Evolutionary conservation across 1,139 yeast species (phyloP).

Genomic region (Kluyveromyces marxianus): DNA sequence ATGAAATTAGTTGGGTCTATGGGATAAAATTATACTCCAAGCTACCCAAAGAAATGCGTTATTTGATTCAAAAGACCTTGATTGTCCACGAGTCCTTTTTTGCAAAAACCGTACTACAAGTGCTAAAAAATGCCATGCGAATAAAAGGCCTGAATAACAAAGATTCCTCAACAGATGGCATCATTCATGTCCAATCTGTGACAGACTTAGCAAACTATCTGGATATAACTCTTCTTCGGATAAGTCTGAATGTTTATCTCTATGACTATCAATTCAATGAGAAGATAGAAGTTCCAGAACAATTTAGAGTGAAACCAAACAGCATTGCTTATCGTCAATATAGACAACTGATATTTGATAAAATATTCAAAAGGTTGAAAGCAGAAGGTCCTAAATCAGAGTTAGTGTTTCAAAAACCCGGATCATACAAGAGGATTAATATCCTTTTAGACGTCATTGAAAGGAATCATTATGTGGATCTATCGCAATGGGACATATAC

Average conservation of each 20-base stretch:
- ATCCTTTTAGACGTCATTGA: slow-evolving; percentile 46
- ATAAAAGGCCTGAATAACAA: slow-evolving; percentile 33
- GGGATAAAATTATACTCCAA: slow-evolving; percentile 67
- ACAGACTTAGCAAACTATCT: slow-evolving; percentile 55
- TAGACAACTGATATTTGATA: slow-evolving; percentile 32
- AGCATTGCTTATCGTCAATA: slow-evolving; percentile 31
- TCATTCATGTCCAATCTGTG: slow-evolving; percentile 35
- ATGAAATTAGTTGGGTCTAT: slow-evolving; percentile 62
- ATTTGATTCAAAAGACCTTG: slow-evolving; percentile 53
- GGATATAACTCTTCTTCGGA: slow-evolving; percentile 69
- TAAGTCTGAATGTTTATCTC: slow-evolving; percentile 65
- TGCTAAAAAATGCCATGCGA: slow-evolving; percentile 54
- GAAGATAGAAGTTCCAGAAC: slow-evolving; percentile 30
- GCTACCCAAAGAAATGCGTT: slow-evolving; percentile 52
- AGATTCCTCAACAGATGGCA: slow-evolving; percentile 13
- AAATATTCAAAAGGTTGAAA: slow-evolving; percentile 42
- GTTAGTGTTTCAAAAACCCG: slow-evolving; percentile 51
- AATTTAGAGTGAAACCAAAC: slow-evolving; percentile 23
- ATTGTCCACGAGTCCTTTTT: slow-evolving; percentile 93
- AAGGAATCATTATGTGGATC: slow-evolving; percentile 47
- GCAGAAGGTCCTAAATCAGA: slow-evolving; percentile 40
- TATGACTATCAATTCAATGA: slow-evolving; percentile 39
- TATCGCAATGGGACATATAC: slow-evolving; percentile 56
- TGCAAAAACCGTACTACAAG: slow-evolving; percentile 70
- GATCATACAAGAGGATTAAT: slow-evolving; percentile 44